A percentile compares a stretch with the other conserved stretches of the same genome.
Conservation (phyloP, 1,139 yeast genomes). For the Saccharomyces hybrid region DNA sequence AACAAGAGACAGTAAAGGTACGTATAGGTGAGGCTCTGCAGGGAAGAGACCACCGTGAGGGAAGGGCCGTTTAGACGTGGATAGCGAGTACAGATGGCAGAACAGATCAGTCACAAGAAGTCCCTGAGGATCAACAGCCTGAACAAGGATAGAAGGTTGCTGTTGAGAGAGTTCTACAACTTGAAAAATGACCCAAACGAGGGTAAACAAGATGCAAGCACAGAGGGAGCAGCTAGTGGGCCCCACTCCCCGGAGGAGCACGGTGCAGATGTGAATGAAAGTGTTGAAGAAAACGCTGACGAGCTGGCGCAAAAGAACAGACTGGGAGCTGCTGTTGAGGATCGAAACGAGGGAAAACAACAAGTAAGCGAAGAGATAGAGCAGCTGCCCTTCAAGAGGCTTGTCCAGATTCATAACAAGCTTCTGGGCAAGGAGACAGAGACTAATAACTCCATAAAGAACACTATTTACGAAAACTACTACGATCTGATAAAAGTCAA, state of each 20-base stretch:
- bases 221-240: conserved; percentile 7
- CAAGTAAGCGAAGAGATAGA: conserved; percentile 28
- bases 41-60: not conserved
- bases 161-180: conserved; percentile 40
- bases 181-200: conserved; percentile 25
- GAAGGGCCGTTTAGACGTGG: not conserved
- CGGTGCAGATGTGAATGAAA: conserved; percentile 4
- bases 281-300: not conserved
- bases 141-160: conserved; percentile 35
- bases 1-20: conserved; percentile 2
- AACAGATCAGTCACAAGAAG: conserved; percentile 33
- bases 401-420: conserved; percentile 36
- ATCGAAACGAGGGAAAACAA: not conserved
- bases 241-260: not conserved
- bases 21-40: conserved; percentile 1
- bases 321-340: conserved; percentile 10
- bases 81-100: conserved; percentile 16
- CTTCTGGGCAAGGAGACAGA: conserved; percentile 38
- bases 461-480: conserved; percentile 45
- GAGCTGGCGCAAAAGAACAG: not conserved
- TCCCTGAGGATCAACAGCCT: conserved; percentile 23
- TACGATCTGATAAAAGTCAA: conserved; percentile 44
- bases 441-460: conserved; percentile 41
- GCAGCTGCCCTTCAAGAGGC: conserved; percentile 35
- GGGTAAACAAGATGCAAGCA: conserved; percentile 10